phyloP scores from a whole-genome alignment of 2,329 filamentous ascomycete species.

The Apiospora hydei region DNA sequence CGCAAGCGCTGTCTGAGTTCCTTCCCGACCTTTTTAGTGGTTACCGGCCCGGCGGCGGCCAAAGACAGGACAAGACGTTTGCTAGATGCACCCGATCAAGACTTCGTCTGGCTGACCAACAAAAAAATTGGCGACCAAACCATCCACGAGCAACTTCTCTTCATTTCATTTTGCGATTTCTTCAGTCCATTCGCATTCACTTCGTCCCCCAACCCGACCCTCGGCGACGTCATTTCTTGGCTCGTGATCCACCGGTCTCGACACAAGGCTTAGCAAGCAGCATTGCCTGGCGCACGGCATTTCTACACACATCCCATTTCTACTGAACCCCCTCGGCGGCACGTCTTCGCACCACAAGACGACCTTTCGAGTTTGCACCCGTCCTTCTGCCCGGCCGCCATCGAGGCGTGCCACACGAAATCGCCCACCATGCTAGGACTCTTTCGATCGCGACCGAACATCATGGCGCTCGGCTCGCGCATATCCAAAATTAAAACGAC shows the following conservation, averaged over 20 bases:
- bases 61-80: slow-evolving; percentile 14
- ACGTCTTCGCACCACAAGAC: not conserved
- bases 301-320: not conserved
- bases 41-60: slow-evolving; percentile 12
- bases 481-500: slow-evolving; percentile 9
- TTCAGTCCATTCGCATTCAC: not conserved
- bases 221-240: slow-evolving; percentile 12
- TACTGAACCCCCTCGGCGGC: not conserved
- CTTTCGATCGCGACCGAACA: slow-evolving; percentile 35
- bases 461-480: slow-evolving; percentile 31
- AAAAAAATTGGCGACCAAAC: not conserved
- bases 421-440: slow-evolving; percentile 39
- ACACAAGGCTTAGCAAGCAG: not conserved
- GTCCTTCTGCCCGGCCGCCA: slow-evolving; percentile 33
- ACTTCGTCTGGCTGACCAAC: slow-evolving; percentile 3
- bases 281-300: slow-evolving; percentile 11
- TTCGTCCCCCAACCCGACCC: not conserved
- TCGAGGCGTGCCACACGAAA: slow-evolving; percentile 34
- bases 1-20: not conserved
- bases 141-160: not conserved
- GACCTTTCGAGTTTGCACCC: not conserved
- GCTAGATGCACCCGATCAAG: slow-evolving; percentile 11
- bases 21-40: not conserved
- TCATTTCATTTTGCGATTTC: not conserved
- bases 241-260: slow-evolving; percentile 10